Evolutionary conservation across 495 filamentous ascomycete genomes (phyloP).

Genomic region (Podospora anserina): DNA sequence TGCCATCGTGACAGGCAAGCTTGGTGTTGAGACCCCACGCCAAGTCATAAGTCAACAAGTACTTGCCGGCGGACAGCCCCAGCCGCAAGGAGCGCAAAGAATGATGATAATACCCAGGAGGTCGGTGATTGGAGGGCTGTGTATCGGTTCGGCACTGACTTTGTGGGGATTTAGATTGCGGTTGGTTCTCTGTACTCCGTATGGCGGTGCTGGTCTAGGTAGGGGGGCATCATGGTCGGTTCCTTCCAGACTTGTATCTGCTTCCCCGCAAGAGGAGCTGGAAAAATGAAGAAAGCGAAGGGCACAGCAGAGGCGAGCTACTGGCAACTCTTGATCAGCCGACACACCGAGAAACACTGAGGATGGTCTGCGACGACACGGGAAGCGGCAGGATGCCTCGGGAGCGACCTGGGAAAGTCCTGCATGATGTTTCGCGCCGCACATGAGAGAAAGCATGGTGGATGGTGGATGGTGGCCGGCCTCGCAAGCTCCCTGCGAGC

Average conservation of each 20-base stretch:
- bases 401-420: constrained; percentile 13
- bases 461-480: background rate
- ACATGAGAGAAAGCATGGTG: constrained; percentile 1
- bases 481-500: background rate
- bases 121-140: background rate
- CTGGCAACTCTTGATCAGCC: background rate
- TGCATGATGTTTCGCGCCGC: constrained; percentile 24
- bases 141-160: background rate
- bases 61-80: background rate
- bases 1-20: background rate
- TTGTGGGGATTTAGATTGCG: background rate
- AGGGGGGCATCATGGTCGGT: background rate
- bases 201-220: background rate
- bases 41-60: background rate
- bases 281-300: background rate
- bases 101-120: background rate
- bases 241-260: background rate
- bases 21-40: background rate
- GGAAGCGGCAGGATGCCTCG: constrained; percentile 18
- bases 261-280: background rate
- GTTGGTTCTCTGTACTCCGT: background rate
- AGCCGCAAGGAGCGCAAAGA: background rate
- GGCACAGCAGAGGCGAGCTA: background rate
- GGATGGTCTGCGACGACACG: constrained; percentile 12
- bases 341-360: constrained; percentile 5